Evolutionary conservation across 768 basidiomycete genomes (phyloP), one percentile per base, ranked within the genome.

Genomic region (Boletus sensibilis): DNA sequence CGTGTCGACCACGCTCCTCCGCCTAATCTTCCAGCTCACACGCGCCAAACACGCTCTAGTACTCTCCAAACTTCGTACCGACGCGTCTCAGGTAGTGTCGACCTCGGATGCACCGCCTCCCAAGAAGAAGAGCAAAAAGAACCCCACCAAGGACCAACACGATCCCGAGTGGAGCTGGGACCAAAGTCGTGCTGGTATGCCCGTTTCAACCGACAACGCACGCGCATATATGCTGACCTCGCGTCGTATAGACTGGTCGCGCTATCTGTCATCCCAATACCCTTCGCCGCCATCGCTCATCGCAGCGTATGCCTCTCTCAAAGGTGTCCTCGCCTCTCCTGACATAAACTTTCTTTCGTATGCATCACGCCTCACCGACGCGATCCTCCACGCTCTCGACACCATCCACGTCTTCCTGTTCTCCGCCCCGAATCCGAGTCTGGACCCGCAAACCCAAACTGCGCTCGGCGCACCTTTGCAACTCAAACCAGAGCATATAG

Each of bases 121-220:
- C 12, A 68, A 61, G 52, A 71, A 72, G 50, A 70, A 62, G 49
- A 63, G 38, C 37, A 70, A 66, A 56, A 71, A 65, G 50, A 63
- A 55, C 7, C 34, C 46, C 9, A 18, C 35, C 40, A 68, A 59
- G 29, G 61, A 57, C 27, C 60, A 56, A 34, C 60, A 50, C 38
- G 63, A 58, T 25, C 45, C 44, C 16, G 58, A 62, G 37, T 62
- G 59, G 56, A 55, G 40, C 25, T 70, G 70, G 68, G 56, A 68
- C 29, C 60, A 60, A 57, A 53, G 38, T 27, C 59, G 64, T 21
- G 44, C 57, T 13, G 63, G 70, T 65, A 39, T 18, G 45, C 5
- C 29, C 33, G 5, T 27, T 8, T 16, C n/a, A 16, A 37, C 21
- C 20, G 3, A 23, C 13, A 1, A 11, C 10, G 3, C 20, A 2